These are phyloP conservation scores for Neobulgaria alba DNA, from an alignment of 2,329 filamentous ascomycete genomes.

Conservation along the genomic window DNA sequence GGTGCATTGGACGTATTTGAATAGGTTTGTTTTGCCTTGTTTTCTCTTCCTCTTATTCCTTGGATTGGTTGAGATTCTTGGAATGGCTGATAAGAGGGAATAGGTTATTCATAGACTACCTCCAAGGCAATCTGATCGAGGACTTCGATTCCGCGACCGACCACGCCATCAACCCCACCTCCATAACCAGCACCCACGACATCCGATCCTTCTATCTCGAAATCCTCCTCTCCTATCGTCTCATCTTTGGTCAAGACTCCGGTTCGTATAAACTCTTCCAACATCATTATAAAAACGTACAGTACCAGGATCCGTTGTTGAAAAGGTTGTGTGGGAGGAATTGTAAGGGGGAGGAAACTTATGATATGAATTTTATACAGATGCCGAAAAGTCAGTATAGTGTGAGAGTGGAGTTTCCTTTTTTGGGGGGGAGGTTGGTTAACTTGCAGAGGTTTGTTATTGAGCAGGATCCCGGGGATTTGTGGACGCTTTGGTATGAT, in stretches of 20 bases:
- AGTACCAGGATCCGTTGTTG: slow-evolving; percentile 13
- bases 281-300: slow-evolving; percentile 4
- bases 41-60: slow-evolving; percentile 2
- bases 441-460: slow-evolving; percentile 10
- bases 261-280: slow-evolving; percentile 4
- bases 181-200: background rate
- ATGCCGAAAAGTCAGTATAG: slow-evolving; percentile 7
- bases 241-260: slow-evolving; percentile 15
- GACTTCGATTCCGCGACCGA: too few relatives aligned
- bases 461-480: slow-evolving; percentile 3
- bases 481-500: slow-evolving; percentile 10
- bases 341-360: slow-evolving; percentile 2
- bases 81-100: too few relatives aligned
- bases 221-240: slow-evolving; percentile 17
- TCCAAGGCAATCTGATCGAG: too few relatives aligned
- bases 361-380: slow-evolving; percentile 10
- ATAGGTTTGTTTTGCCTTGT: background rate
- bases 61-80: too few relatives aligned
- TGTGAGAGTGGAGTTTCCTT: slow-evolving; percentile 11
- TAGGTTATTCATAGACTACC: too few relatives aligned
- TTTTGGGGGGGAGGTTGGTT: slow-evolving; percentile 10
- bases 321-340: slow-evolving; percentile 9
- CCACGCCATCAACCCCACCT: too few relatives aligned
- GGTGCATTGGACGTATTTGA: background rate
- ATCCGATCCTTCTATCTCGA: slow-evolving; percentile 11